Percentiles rank a stretch among this genome's conserved stretches.
Conservation (phyloP, 192 early-diverging fungal genomes). For the Piromyces sp. region DNA sequence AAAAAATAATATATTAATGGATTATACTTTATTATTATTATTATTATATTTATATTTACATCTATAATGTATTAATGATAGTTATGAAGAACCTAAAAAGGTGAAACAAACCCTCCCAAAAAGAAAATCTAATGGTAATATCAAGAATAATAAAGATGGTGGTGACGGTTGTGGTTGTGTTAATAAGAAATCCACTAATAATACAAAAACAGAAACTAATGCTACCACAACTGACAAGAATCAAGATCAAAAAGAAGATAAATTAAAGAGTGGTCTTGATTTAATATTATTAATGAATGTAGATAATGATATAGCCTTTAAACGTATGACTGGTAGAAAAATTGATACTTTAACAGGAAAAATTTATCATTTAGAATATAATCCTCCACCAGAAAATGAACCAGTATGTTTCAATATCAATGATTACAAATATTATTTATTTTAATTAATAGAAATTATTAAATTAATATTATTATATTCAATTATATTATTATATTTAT, state of each 20-base stretch:
- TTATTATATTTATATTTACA: not conserved
- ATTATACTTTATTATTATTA: too few species aligned
- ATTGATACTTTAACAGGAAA: constrained; percentile 27
- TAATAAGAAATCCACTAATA: not conserved
- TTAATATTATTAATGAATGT: constrained; percentile 29
- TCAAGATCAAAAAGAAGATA: constrained; percentile 5
- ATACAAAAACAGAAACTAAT: constrained; percentile 15
- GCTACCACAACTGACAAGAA: constrained; percentile 6
- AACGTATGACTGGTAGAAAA: constrained; percentile 19
- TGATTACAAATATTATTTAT: too few species aligned
- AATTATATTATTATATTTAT: too few species aligned
- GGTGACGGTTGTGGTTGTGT: not conserved
- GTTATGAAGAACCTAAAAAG: constrained; percentile 44
- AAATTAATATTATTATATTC: too few species aligned
- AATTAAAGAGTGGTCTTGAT: constrained; percentile 20
- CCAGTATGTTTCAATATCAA: constrained; percentile 12
- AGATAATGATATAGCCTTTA: constrained; percentile 25
- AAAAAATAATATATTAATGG: too few species aligned
- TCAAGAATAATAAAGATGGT: not conserved
- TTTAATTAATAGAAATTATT: too few species aligned
- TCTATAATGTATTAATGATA: constrained; percentile 1
- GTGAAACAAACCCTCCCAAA: constrained; percentile 34
- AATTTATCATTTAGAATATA: constrained; percentile 29
- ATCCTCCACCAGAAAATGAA: constrained; percentile 28
- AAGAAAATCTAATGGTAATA: constrained; percentile 13